Base-by-base conservation (phyloP, 1,284 basidiomycete species). In the Moesziomyces aphidis region DNA sequence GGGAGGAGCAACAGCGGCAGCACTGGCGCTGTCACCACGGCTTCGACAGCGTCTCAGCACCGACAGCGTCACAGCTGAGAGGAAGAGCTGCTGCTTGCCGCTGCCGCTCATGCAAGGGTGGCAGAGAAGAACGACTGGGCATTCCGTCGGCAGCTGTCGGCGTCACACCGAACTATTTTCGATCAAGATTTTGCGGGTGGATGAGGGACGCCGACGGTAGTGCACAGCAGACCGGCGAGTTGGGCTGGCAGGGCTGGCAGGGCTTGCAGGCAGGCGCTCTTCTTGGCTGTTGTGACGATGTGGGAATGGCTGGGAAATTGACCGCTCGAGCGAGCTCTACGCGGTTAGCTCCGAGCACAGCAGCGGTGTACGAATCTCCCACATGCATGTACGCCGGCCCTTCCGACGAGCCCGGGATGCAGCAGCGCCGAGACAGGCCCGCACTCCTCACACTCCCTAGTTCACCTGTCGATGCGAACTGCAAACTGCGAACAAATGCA, bases 281-380 rank as follows among this genome's bases (percentile, higher is more conserved):
- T 8, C 24, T 26, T 26, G 9, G 48, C 22, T 31, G 26, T 21
- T n/a, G 23, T 49, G 48, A 28, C 48, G 21, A 28, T 49, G 26
- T 48, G 46, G 22, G 9, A 42, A 26, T 42, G 39, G 51, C 17
- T 15, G 44, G 21, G 43, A 42, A 55, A 34, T 55, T 55, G 53
- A 46, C 53, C 53, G 53, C 28, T 47, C 11, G 2, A 19, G 39
- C 39, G 13, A 44, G 53, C 53, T 19, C 39, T 8, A 46, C 24
- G 53, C 53, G 53, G 53, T 55, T 55, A 28, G n/a, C 44, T 55
- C 53, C 53, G 53, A 54, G 36, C 31, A 10, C 31, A 28, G 39
- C 39, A 19, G 15, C 15, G 39, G 19, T 42, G 15, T 42, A 11
- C 39, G 39, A 19, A 42, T 34, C 31, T 34, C 10, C 31, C 6